Base-by-base conservation (phyloP, 1,139 yeast genomes). In the Nakaseomyces delphensis region DNA sequence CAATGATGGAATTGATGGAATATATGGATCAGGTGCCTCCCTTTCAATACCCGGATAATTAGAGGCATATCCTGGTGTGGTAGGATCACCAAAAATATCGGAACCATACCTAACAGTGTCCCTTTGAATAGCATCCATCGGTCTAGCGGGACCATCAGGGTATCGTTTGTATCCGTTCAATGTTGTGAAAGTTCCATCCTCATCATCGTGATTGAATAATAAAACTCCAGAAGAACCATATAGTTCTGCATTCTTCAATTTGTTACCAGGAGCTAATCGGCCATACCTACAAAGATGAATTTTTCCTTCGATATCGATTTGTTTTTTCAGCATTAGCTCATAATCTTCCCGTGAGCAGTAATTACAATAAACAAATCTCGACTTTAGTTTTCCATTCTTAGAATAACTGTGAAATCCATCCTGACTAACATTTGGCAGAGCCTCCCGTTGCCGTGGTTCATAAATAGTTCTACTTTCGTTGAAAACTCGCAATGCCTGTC, bases 41-140 rank as follows among this genome's bases (percentile, higher is more conserved):
- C 74, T 55, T 43, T 62, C 67, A 7, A 65, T 63, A 18, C 57
- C 48, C 2, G 55, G 50, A 21, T 54, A 54, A 29, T 62, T 60
- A 8, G 70, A 57, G n/a, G 76, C 60, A 62, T 65, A 69, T 3
- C 73, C 73, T 1, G 83, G 78, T 32, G 82, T 78, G 1, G 87
- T 78, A 30, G 89, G 89, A 56, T 81, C 89, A 18, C 89, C 89
- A 0, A 86, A 85, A 24, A 64, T 65, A 25, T 74, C 76, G 4
- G 77, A 73, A 44, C 77, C 68, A 49, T 69, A 77, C 48, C 71
- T 78, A 1, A 75, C 80, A 11, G 82, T 70, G 4, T 74, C 79
- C 54, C 81, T 67, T 56, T 73, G 75, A 28, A 77, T 70, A 21
- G 67, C 60, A 38, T 61, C 53, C 6, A 67, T 66, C 43, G 67